Evolutionary conservation across 441 rosid species (phyloP), one percentile per base, ranked within the genome.

Genomic region (Daphne laureola): DNA sequence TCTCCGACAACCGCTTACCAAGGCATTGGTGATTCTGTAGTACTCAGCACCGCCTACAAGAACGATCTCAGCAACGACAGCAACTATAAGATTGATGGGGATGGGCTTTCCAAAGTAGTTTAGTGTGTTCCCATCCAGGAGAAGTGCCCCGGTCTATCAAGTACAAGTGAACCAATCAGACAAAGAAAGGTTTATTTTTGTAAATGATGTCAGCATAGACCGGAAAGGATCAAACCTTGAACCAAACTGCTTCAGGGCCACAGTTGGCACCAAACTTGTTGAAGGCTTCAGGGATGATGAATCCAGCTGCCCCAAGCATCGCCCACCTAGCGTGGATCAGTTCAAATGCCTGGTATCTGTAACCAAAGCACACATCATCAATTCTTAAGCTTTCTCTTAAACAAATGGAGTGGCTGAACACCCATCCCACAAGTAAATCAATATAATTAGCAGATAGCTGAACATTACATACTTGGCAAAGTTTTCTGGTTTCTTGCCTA

Each of bases 191-290:
- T 21, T 7, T 35, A 14, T 25, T 51, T 23, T 51, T 4, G 5
- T 35, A 51, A 21, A 51, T 13, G 9, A 51, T n/a, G n/a, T n/a
- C n/a, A n/a, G n/a, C n/a, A n/a, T 0, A n/a, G 27, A 38, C 18
- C 3, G 2, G n/a, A 50, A 50, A 3, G 8, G 35, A 18, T 5
- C 25, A n/a, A 14, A 90, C 98, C 95, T 88, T 91, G 65, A 91
- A 91, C 96, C 98, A 88, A 50, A 91, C 98, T 1, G 98, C 98
- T 79, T 88, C 98, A 36, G 98, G 98, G 13, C 96, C 96, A 14
- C 98, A 91, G 80, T 88, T 86, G 61, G 98, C 96, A 1, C 98
- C 98, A 12, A 63, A 91, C 73, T 91, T 91, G 94, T 88, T 88
- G 46, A 82, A 79, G 42, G 95, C 95, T 74, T 91, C 98, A 25